A percentile compares a stretch with the other conserved stretches of the same genome.
These are phyloP conservation scores for Herpotrichia juniperi DNA, from an alignment of 2,329 filamentous ascomycete genomes.

Conservation along the genomic window DNA sequence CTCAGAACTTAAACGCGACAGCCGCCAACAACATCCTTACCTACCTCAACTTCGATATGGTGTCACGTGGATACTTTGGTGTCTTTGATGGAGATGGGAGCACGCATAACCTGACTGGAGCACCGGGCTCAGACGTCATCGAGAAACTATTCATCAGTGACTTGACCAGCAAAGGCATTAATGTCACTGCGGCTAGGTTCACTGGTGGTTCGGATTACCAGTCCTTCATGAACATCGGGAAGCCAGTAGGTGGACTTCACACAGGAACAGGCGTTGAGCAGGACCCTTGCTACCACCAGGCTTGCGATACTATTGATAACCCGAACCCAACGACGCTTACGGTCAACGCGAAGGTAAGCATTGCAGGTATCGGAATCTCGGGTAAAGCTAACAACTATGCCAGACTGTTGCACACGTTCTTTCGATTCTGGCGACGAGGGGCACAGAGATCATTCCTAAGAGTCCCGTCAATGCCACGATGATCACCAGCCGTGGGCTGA, in stretches of 20 bases:
- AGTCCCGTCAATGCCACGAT: conserved; percentile 39
- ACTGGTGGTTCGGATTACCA: conserved; percentile 49
- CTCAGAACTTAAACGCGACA: conserved; percentile 34
- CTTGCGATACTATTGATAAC: conserved; percentile 48
- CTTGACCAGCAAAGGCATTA: conserved; percentile 41
- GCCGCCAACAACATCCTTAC: conserved; percentile 46
- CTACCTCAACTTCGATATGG: conserved; percentile 54
- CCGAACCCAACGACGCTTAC: conserved; percentile 43
- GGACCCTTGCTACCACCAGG: conserved; percentile 48
- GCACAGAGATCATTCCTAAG: conserved; percentile 42
- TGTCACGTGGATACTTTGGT: conserved; percentile 45
- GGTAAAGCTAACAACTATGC: conserved; percentile 7
- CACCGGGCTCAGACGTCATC: conserved; percentile 40
- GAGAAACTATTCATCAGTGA: conserved; percentile 46
- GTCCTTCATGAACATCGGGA: conserved; percentile 48
- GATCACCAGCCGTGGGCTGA: conserved; percentile 32
- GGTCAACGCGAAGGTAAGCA: conserved; percentile 45
- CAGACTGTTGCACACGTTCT: conserved; percentile 44
- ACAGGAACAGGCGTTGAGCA: conserved; percentile 48
- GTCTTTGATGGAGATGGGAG: conserved; percentile 49
- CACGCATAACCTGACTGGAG: conserved; percentile 39
- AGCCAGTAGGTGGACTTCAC: conserved; percentile 47
- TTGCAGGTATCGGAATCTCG: background rate
- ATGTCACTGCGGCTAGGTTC: conserved; percentile 45
- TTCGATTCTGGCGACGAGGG: conserved; percentile 36